These are phyloP conservation scores for Penicillium paxilli DNA, from an alignment of 495 filamentous ascomycete species.

Conservation along the genomic window DNA sequence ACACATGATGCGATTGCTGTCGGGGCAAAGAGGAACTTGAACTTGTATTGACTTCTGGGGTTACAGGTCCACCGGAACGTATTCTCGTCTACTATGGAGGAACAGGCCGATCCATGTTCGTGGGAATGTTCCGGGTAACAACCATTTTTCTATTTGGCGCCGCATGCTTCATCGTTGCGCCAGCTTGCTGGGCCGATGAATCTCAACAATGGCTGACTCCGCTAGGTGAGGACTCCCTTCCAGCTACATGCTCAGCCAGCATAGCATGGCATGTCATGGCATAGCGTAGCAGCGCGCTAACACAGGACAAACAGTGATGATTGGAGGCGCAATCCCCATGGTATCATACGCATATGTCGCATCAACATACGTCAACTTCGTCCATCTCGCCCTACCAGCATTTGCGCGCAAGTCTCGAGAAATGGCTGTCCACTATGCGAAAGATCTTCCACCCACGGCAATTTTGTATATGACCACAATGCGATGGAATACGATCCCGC, in stretches of 20 bases:
- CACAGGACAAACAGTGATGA: constrained; percentile 41
- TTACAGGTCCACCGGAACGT: constrained; percentile 49
- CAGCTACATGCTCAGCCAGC: no score
- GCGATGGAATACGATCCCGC: constrained; percentile 52
- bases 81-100: constrained; percentile 75
- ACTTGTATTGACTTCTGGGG: no score
- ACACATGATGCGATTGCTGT: no score
- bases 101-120: constrained; percentile 61
- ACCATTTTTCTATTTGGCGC: constrained; percentile 69
- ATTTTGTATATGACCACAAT: constrained; percentile 70
- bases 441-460: constrained; percentile 60
- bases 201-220: constrained; percentile 45
- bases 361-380: constrained; percentile 68
- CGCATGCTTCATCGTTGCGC: constrained; percentile 60
- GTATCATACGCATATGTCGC: constrained; percentile 64
- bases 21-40: no score
- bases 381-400: constrained; percentile 67
- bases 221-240: constrained; percentile 51
- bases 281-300: no score
- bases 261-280: no score
- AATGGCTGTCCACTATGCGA: constrained; percentile 62
- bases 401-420: constrained; percentile 71
- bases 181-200: constrained; percentile 53
- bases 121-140: constrained; percentile 67
- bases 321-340: constrained; percentile 64